These are phyloP conservation scores for Fusarium sp. DNA, from an alignment of 2,329 filamentous ascomycete species.

Conservation along the genomic window DNA sequence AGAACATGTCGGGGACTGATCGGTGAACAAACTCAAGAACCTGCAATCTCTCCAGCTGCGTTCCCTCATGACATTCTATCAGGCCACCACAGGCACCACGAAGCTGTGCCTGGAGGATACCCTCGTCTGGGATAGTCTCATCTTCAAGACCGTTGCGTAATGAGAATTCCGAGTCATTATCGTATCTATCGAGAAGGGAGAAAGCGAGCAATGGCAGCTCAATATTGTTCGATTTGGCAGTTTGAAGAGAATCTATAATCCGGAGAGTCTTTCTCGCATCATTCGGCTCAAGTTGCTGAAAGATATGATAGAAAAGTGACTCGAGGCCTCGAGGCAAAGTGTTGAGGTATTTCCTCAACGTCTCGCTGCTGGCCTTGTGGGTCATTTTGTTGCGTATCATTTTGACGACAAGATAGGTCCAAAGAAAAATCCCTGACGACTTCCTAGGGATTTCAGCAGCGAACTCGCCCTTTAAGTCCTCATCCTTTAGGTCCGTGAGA, in stretches of 20 bases:
- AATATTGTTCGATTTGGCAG: fast-evolving
- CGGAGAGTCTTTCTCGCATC: not conserved
- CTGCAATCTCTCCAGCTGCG: fast-evolving
- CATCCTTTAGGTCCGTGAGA: fast-evolving
- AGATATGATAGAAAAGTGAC: not conserved
- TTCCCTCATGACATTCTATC: not conserved
- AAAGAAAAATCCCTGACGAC: not conserved
- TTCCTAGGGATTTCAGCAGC: fast-evolving
- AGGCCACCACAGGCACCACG: not conserved
- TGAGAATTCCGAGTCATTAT: not conserved
- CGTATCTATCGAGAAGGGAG: not conserved
- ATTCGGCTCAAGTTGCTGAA: not conserved
- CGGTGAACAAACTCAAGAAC: not conserved
- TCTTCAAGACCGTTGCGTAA: not conserved
- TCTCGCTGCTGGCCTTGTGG: not conserved
- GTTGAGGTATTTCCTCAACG: fast-evolving
- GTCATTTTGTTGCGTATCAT: not conserved
- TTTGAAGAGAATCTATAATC: not conserved
- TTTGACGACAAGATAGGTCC: not conserved
- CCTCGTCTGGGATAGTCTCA: fast-evolving
- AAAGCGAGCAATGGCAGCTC: not conserved
- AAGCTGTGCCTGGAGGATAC: not conserved
- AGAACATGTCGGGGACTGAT: not conserved
- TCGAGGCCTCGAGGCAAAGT: not conserved
- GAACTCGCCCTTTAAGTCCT: fast-evolving